Base-by-base conservation (phyloP, 2,329 filamentous ascomycete genomes). In the Tolypocladium capitatum region DNA sequence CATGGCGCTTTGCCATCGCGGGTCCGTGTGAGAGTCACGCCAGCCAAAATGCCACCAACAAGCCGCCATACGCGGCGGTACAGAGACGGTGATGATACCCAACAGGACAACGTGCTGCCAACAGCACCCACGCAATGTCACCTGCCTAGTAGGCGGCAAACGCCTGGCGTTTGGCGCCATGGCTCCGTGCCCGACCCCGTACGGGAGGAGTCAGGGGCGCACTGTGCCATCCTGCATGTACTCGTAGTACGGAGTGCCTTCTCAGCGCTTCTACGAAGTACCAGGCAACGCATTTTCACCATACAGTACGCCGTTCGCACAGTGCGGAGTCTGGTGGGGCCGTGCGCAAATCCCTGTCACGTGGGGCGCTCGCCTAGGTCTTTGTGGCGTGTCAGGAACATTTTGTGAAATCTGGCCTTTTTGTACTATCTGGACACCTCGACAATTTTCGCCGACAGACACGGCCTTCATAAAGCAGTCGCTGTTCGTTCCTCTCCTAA, bases 361-460 rank as follows among this genome's bases (percentile, higher is more conserved):
- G 60, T 62, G 60, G 61, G 59, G 58, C 7, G 3, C 13, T 10
- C 2, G 7, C n/a, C 34, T 11, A 20, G 33, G 31, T 18, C 20
- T 14, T 16, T 9, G 30, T 47, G 50, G 42, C 46, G 46, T 32
- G 46, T 38, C 44, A 36, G 48, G 46, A 43, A 49, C 48, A 46
- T 45, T 49, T 60, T 55, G 60, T 69, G 68, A 68, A 70, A 72
- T 71, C 67, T 72, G 69, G 70, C 69, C 69, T 72, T 68, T 70
- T 67, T 60, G 62, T 61, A 57, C 61, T 57, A 60, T 66, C 58
- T 69, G 67, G 68, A 70, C 68, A 71, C 67, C 62, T 70, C 58
- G 57, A 65, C 60, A 57, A 61, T 65, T 65, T 64, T 18, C 11
- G 6, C 1, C 8, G 33, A 34, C 57, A 54, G 53, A 53, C 53